These are phyloP conservation scores for Tylopilus sp. DNA, from an alignment of 768 basidiomycete genomes.

Conservation along the genomic window DNA sequence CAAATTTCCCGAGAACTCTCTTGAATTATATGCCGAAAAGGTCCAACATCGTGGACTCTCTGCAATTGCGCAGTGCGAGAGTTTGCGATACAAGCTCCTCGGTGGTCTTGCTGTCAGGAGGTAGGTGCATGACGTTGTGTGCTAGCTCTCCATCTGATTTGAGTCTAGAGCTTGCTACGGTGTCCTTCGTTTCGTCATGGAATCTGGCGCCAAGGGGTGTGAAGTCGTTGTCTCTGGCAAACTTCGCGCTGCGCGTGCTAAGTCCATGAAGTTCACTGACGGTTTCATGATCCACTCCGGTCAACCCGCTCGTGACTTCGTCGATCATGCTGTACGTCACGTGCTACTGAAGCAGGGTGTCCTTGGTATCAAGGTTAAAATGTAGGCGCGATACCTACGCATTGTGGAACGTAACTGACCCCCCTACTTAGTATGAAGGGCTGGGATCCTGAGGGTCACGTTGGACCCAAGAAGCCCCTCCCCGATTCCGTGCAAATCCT, in stretches of 20 bases:
- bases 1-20: conserved; percentile 98
- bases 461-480: conserved; percentile 88
- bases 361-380: conserved; percentile 99
- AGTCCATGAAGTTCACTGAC: conserved; percentile 99
- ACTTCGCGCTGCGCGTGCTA: conserved; percentile 98
- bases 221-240: conserved; percentile 99
- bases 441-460: conserved; percentile 85
- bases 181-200: conserved; percentile 99
- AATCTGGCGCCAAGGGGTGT: conserved; percentile 98
- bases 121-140: conserved; percentile 41
- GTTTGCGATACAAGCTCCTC: conserved; percentile 96
- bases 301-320: conserved; percentile 95
- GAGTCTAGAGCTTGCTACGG: conserved; percentile 87
- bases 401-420: conserved; percentile 11
- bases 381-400: conserved; percentile 48
- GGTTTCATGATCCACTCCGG: conserved; percentile 99
- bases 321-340: conserved; percentile 97
- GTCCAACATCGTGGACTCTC: conserved; percentile 97
- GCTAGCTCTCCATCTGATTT: neutral
- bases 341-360: conserved; percentile 98
- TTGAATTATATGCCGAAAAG: conserved; percentile 99
- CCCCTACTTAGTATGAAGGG: conserved; percentile 83
- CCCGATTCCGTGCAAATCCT: conserved; percentile 91
- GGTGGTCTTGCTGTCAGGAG: conserved; percentile 99
- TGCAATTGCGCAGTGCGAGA: conserved; percentile 98